Evolutionary conservation across 2,329 filamentous ascomycete genomes (phyloP), one percentile per base, ranked within the genome.

Genomic region (Aspergillus sp.): DNA sequence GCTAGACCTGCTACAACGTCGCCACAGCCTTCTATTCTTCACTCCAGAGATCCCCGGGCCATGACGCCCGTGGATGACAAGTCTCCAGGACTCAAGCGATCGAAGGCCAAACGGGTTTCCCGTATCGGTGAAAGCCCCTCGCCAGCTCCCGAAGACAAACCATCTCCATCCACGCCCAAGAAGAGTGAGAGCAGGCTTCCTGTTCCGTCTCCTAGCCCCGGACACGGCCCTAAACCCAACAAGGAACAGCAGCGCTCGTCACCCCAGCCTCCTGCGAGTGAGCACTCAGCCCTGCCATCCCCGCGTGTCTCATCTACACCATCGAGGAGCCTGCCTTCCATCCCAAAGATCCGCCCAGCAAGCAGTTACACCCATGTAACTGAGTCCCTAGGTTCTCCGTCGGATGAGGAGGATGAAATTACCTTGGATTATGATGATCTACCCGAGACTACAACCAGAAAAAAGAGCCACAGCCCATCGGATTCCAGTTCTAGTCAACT

Each of bases 301-400:
- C 66, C 69, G 15, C 64, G 69, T 37, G 53, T 72, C n/a, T 74
- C 73, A n/a, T 73, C 71, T 25, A 68, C 71, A 12, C 73, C 72
- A n/a, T 74, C 71, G 2, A 62, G 66, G 53, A 63, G 70, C 42
- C 65, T 74, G 25, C 73, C 73, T 6, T 63, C 60, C 20, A 73
- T 75, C 42, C 67, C 67, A 4, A 74, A 71, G 53, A 56, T 73
- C 22, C 62, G 72, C 35, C 64, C 63, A 44, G 54, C 61, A 13
- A 70, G 65, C 48, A 71, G 64, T 41, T 62, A 63, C 45, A 66
- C 60, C 22, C 62, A 62, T 44, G 45, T 65, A 30, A 57, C 61
- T 2, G 55, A 62, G 6, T 49, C 58, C 2, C 54, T 58, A 9
- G 53, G 45, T 19, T 45, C 50, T n/a, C 55, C 51, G 1, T 50